These are phyloP conservation scores for Tulasnella sp. DNA, from an alignment of 768 basidiomycete genomes.

Conservation along the genomic window DNA sequence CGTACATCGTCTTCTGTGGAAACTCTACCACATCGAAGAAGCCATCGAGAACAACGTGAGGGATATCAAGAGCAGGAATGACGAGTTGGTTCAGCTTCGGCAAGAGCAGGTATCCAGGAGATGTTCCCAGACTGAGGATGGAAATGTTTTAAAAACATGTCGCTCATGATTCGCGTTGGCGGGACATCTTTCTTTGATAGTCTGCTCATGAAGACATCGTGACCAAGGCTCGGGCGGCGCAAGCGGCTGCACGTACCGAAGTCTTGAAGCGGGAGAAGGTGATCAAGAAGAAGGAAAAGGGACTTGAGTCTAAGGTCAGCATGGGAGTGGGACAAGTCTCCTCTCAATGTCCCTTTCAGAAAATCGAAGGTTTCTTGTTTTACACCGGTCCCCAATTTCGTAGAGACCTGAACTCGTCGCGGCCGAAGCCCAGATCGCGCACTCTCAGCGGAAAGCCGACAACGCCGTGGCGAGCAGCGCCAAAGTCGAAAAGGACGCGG, in stretches of 20 bases:
- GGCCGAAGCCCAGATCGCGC: conserved; percentile 77
- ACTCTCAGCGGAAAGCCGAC: conserved; percentile 64
- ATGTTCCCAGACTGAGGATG: no score
- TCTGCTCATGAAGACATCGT: conserved; percentile 57
- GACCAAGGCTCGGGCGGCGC: conserved; percentile 61
- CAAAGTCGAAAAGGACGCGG: conserved; percentile 50
- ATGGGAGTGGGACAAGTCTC: no score
- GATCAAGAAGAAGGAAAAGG: conserved; percentile 86
- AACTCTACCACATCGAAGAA: conserved; percentile 80
- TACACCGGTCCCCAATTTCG: no score
- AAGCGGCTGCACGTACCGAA: conserved; percentile 61
- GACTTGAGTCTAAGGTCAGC: conserved; percentile 69
- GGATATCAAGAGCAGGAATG: conserved; percentile 62
- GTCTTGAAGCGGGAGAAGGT: conserved; percentile 77
- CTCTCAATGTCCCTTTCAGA: no score
- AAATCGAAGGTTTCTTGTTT: no score
- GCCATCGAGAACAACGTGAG: conserved; percentile 61
- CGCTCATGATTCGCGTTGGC: background rate
- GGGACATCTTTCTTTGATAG: no score
- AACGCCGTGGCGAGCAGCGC: conserved; percentile 55
- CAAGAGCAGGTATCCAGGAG: conserved; percentile 53
- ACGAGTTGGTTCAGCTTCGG: conserved; percentile 53
- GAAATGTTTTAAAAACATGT: background rate
- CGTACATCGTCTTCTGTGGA: conserved; percentile 72
- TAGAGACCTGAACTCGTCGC: conserved; percentile 79